Conservation (phyloP, 1,284 basidiomycete genomes). For the Tausonia pullulans region DNA sequence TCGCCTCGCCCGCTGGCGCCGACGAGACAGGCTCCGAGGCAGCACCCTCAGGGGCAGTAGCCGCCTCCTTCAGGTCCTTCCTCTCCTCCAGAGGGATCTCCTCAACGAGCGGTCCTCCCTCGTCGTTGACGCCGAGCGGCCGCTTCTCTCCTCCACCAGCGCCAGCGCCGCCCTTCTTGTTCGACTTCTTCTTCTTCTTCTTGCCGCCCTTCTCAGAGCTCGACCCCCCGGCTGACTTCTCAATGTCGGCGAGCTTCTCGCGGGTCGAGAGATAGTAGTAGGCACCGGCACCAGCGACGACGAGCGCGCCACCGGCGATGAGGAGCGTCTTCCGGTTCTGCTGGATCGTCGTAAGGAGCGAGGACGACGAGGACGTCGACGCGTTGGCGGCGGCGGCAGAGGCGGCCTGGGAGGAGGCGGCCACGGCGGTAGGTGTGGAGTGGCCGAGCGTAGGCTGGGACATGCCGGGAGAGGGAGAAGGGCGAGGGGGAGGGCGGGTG, state of each 20-base stretch:
- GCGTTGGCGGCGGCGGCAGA: neutral
- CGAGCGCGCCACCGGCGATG: conserved; percentile 51
- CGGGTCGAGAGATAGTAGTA: conserved; percentile 39
- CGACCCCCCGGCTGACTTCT: conserved; percentile 28
- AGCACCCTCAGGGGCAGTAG: neutral
- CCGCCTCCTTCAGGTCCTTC: conserved; percentile 4
- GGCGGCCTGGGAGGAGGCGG: neutral
- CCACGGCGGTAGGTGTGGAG: conserved; percentile 6
- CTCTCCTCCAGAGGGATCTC: conserved; percentile 39
- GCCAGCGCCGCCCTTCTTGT: conserved; percentile 36
- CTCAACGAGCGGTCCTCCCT: conserved; percentile 63
- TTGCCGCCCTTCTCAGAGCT: conserved; percentile 23
- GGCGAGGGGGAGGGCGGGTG: neutral
- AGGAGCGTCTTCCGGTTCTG: conserved; percentile 62
- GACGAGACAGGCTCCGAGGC: conserved; percentile 2
- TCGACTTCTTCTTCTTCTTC: conserved; percentile 47
- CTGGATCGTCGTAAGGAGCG: conserved; percentile 45
- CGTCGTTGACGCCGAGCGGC: conserved; percentile 24
- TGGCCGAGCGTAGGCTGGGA: neutral
- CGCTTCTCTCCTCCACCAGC: conserved; percentile 32
- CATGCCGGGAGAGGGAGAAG: neutral
- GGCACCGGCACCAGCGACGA: conserved; percentile 61
- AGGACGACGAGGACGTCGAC: neutral
- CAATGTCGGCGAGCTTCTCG: conserved; percentile 41
- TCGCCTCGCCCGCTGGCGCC: conserved; percentile 21